Base-by-base conservation (phyloP, 2,329 filamentous ascomycete genomes). In the Ampelomyces quisqualis region DNA sequence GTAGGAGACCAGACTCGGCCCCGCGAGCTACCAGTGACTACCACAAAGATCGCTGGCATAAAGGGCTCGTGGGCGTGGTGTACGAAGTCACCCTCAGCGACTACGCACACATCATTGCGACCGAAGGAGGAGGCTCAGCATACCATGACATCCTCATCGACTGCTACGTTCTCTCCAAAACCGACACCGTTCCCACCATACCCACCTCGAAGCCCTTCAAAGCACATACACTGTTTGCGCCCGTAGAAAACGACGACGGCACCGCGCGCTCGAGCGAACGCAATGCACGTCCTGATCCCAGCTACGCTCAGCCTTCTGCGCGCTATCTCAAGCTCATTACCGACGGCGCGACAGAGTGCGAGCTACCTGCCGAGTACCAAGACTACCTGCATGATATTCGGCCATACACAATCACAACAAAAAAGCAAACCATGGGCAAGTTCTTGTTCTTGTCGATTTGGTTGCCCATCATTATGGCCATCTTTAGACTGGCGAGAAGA, bases 51-150 rank as follows among this genome's bases (percentile, higher is more conserved):
- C 72, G 71, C 38, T 95, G 89, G 90, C 73, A 82, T 49, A 90
- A 90, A 59, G 88, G 88, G 4, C 77, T 98, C 2, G 80, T 96
- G 27, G 93, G 93, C 17, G 89, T 95, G 11, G 93, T 97, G 3
- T 98, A 98, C 72, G 90, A 97, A 71, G 88, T 97, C 20, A 95
- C 90, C 1, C 73, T 77, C 13, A 69, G 78, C 29, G 93, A 98
- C 71, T 98, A 88, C 64, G 78, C 83, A 5, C 86, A 80, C 45
- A 95, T 98, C 55, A 85, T 97, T 46, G 84, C 84, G 4, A 96
- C 90, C 4, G 93, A 98, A 67, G 91, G 91, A 36, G 90, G 88
- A 21, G 90, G 90, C 13, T 72, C 82, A 2, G 79, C 84, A n/a
- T 98, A 98, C 72, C 75, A 84, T 41, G 90, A 97, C 62, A 81